phyloP scores from a whole-genome alignment of 495 filamentous ascomycete genomes.

The Aspergillus ostianus region DNA sequence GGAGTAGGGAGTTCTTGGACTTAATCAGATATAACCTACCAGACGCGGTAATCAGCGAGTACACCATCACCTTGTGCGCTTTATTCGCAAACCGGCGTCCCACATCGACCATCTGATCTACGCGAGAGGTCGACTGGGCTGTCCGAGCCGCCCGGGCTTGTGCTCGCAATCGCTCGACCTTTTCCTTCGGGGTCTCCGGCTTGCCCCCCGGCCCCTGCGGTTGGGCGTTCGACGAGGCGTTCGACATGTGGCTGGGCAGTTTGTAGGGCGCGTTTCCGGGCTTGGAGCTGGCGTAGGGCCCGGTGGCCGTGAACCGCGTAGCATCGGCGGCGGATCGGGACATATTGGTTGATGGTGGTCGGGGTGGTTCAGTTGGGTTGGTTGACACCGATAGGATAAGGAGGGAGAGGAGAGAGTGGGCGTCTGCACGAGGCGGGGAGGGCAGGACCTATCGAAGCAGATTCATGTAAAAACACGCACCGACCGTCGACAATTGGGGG shows the following conservation, averaged over 20 bases:
- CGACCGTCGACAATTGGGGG: neutral
- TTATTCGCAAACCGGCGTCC: constrained; percentile 77
- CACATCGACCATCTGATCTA: constrained; percentile 66
- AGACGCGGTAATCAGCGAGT: constrained; percentile 73
- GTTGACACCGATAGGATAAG: neutral
- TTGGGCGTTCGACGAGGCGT: constrained; percentile 18
- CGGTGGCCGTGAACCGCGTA: constrained; percentile 92
- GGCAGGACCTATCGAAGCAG: neutral
- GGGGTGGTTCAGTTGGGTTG: neutral
- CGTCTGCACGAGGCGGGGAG: neutral
- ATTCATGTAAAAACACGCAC: neutral
- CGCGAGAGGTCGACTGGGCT: constrained; percentile 56
- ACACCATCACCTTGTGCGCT: constrained; percentile 75
- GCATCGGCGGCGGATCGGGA: constrained; percentile 89
- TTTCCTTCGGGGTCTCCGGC: constrained; percentile 82
- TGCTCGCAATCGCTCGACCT: constrained; percentile 80
- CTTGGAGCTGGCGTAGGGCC: constrained; percentile 80
- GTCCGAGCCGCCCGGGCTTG: constrained; percentile 69
- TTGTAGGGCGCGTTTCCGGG: constrained; percentile 41
- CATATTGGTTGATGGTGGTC: constrained; percentile 42
- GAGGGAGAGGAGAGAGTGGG: neutral
- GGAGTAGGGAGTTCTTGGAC: neutral
- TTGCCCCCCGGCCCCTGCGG: constrained; percentile 31
- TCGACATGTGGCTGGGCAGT: constrained; percentile 34
- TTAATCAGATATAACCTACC: constrained; percentile 52